Conservation (phyloP, 768 basidiomycete species). For the Psilocybe azurescens region DNA sequence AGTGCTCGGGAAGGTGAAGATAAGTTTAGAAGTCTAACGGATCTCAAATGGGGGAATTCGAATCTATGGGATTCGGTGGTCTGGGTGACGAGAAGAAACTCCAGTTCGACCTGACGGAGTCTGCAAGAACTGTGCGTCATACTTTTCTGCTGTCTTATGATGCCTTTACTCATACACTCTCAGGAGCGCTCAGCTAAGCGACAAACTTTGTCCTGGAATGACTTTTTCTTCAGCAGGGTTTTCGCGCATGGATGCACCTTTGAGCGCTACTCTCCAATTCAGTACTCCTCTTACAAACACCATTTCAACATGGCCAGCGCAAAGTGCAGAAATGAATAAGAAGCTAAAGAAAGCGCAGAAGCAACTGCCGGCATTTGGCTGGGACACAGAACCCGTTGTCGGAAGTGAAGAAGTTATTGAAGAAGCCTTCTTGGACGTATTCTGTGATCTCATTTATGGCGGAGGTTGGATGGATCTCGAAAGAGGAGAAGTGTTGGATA, state of each 20-base stretch:
- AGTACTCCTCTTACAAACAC: constrained; percentile 48
- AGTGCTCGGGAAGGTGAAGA: constrained; percentile 58
- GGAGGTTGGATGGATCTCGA: constrained; percentile 87
- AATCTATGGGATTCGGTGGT: constrained; percentile 78
- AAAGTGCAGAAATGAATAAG: constrained; percentile 72
- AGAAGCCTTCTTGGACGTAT: constrained; percentile 88
- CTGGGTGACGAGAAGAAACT: constrained; percentile 71
- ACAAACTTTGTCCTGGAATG: constrained; percentile 86
- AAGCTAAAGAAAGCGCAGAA: constrained; percentile 89
- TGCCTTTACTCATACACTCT: not conserved
- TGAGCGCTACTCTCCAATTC: constrained; percentile 86
- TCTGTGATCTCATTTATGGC: constrained; percentile 81
- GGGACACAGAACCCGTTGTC: constrained; percentile 87
- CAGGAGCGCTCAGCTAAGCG: constrained; percentile 77
- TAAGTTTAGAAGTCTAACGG: constrained; percentile 80
- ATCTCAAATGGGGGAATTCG: constrained; percentile 92
- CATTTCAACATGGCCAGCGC: constrained; percentile 75
- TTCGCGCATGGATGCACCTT: constrained; percentile 73
- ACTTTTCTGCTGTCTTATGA: constrained; percentile 6
- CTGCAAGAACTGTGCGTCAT: constrained; percentile 64
- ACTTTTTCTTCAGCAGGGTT: constrained; percentile 91
- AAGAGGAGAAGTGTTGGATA: constrained; percentile 72
- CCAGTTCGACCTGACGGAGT: constrained; percentile 92
- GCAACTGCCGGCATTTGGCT: constrained; percentile 83
- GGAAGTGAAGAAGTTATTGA: constrained; percentile 85